These are phyloP conservation scores for Populus euphratica DNA, from an alignment of 345 rosid genomes.

Conservation along the genomic window DNA sequence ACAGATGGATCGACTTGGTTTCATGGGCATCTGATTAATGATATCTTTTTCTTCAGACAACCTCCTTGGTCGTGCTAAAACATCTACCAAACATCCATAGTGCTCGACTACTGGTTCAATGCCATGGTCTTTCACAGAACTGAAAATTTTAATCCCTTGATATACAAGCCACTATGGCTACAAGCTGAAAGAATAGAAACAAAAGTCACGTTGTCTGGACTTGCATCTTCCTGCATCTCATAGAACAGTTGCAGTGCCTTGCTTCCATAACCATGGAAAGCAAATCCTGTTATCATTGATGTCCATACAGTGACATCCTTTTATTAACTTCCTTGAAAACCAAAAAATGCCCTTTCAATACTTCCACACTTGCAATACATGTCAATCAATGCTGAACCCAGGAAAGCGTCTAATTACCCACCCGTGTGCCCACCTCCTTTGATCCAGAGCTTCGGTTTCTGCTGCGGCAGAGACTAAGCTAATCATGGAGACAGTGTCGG, in stretches of 20 bases:
- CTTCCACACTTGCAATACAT: constrained; percentile 27
- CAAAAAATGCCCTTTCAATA: constrained; percentile 13
- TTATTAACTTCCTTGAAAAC: constrained; percentile 7
- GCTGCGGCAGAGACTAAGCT: constrained; percentile 18
- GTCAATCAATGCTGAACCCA: constrained; percentile 28
- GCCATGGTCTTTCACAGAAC: constrained; percentile 12
- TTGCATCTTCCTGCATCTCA: constrained; percentile 13
- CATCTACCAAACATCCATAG: constrained; percentile 27
- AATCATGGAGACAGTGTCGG: constrained; percentile 13
- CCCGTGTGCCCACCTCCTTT: constrained; percentile 25
- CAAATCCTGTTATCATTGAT: constrained; percentile 22
- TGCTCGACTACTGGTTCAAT: constrained; percentile 21
- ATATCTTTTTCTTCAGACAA: constrained; percentile 18
- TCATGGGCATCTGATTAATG: constrained; percentile 20
- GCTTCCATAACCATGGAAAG: constrained; percentile 24
- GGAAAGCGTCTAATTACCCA: constrained; percentile 10
- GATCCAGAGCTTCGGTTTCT: constrained; percentile 16
- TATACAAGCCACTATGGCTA: constrained; percentile 26
- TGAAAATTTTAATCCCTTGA: constrained; percentile 12
- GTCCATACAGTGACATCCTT: constrained; percentile 24
- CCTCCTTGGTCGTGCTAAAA: constrained; percentile 21
- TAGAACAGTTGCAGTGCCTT: constrained; percentile 19
- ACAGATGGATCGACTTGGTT: constrained; percentile 22
- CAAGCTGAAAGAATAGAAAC: constrained; percentile 24
- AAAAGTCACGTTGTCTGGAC: constrained; percentile 23